phyloP scores from a whole-genome alignment of 139 green algal genomes.

The Coccomyxa sp. region DNA sequence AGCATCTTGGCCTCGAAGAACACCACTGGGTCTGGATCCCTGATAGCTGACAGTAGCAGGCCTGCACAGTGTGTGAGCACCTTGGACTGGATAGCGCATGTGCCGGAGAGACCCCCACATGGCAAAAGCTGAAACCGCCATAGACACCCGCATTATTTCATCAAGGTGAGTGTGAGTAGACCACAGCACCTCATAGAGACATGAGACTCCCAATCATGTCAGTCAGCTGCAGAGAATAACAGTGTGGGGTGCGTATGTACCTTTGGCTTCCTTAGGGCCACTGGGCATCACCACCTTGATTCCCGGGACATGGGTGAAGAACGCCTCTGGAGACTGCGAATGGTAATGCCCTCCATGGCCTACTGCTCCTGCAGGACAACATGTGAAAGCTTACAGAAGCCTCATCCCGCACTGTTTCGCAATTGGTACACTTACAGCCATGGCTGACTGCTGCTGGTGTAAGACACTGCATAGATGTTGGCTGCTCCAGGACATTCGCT shows the following conservation, averaged over 20 bases:
- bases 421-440: too few relatives aligned
- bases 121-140: too few relatives aligned
- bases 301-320: conserved; percentile 88
- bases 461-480: too few relatives aligned
- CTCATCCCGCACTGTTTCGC: not conserved
- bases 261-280: conserved; percentile 74
- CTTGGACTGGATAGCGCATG: too few relatives aligned
- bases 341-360: conserved; percentile 96
- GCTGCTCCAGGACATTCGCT: too few relatives aligned
- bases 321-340: conserved; percentile 89
- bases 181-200: too few relatives aligned
- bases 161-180: too few relatives aligned
- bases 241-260: not conserved
- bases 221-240: too few relatives aligned
- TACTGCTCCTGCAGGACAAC: conserved; percentile 85
- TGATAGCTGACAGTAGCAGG: conserved; percentile 78
- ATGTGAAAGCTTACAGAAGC: not conserved
- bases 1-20: conserved; percentile 96
- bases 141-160: too few relatives aligned
- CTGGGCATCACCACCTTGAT: conserved; percentile 75
- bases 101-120: too few relatives aligned
- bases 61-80: conserved; percentile 30
- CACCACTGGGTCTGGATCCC: conserved; percentile 77
- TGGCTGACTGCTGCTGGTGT: too few relatives aligned
- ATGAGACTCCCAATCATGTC: too few relatives aligned